Base-by-base conservation (phyloP, 2,329 filamentous ascomycete species). In the Ilyonectria robusta region DNA sequence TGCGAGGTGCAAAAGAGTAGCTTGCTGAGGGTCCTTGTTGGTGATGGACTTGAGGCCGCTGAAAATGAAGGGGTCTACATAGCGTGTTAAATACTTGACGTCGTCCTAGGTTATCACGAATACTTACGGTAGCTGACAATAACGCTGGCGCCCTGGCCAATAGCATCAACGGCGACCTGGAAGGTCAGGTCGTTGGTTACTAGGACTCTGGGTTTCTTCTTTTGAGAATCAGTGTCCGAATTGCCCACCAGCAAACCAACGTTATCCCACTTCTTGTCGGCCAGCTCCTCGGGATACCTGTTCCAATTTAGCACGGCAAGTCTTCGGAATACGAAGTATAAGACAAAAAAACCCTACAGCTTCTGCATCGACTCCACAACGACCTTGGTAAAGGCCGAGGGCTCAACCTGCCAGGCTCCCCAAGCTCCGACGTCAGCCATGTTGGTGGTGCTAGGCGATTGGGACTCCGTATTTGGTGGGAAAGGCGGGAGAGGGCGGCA, bases 241-340 rank as follows among this genome's bases (percentile, higher is more conserved):
- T 85, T 84, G 68, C 82, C 81, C 60, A 86, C 75, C 56, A 97
- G 87, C 59, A 98, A 87, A 56, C 96, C 96, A n/a, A 97, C 97
- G 78, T 99, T 99, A 80, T 99, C 96, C 88, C 95, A 99, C 71
- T 92, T 91, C 74, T 91, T 92, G 78, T 98, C 96, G 10, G 96
- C 96, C 47, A 98, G 86, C 67, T 90, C 90, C 78, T 97, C 94
- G 0, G 96, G 96, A 78, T 97, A 99, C 66, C 94, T 96, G 11
- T 4, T 40, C 53, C 8, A 19, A n/a, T 26, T 66, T 21, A 69
- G 60, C 37, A 51, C 33, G n/a, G 6, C n/a, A 21, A 37, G 29
- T 15, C 26, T 35, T 23, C 33, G 29, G 5, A 17, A 10, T 21
- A 11, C 29, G 4, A 11, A 13, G 10, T 40, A 3, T 8, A 46